phyloP scores from a whole-genome alignment of 106 monocot species.

The Cymbidium sinense region DNA sequence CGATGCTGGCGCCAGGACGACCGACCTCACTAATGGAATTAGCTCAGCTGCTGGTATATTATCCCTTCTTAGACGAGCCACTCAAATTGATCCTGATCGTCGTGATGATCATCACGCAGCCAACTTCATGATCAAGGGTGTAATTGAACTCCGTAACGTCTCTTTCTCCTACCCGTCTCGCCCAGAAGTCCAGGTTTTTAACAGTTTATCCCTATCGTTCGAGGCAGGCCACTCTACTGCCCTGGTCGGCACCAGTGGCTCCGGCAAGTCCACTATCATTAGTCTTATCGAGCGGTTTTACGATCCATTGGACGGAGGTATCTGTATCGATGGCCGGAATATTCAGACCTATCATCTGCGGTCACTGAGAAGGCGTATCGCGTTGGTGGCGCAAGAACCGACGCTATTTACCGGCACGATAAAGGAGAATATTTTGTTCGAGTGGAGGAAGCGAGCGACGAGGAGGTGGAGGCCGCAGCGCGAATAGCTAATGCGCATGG shows the following conservation, averaged over 20 bases:
- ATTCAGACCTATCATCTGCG: conserved; percentile 21
- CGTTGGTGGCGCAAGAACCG: conserved; percentile 25
- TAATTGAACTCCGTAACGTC: conserved; percentile 17
- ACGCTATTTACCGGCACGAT: conserved; percentile 22
- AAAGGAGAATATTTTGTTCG: conserved; percentile 22
- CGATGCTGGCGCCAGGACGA: conserved; percentile 27
- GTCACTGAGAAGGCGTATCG: conserved; percentile 17
- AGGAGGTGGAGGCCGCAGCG: conserved; percentile 20
- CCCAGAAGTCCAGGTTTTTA: conserved; percentile 14
- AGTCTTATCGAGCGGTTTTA: conserved; percentile 32
- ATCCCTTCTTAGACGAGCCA: not conserved
- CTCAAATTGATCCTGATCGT: conserved; percentile 14
- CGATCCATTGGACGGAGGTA: conserved; percentile 13
- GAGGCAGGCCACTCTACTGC: conserved; percentile 18
- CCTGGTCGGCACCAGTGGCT: conserved; percentile 29
- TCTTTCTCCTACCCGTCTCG: no score
- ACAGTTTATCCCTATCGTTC: conserved; percentile 13
- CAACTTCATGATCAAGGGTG: conserved; percentile 5
- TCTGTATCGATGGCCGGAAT: conserved; percentile 20
- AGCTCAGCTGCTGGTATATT: conserved; percentile 11
- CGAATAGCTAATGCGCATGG: conserved; percentile 26
- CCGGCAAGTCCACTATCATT: conserved; percentile 34
- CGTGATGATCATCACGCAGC: conserved; percentile 1
- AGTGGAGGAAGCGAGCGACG: conserved; percentile 11
- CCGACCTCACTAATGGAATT: conserved; percentile 20